phyloP scores from a whole-genome alignment of 2,329 filamentous ascomycete species.

The Aureobasidium sp. region DNA sequence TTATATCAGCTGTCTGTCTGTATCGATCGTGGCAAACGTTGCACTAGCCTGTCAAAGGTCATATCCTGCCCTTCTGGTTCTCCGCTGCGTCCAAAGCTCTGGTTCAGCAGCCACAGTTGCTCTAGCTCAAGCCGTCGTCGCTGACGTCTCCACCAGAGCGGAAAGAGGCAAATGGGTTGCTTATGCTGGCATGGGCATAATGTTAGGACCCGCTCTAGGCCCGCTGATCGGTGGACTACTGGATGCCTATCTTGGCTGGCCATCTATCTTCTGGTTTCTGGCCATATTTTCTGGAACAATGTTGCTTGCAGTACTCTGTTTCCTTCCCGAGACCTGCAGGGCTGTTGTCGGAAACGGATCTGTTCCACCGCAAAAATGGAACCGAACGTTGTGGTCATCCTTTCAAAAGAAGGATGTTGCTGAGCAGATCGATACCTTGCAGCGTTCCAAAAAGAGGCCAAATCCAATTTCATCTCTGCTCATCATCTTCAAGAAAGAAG shows the following conservation, averaged over 20 bases:
- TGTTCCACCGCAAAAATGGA: conserved; percentile 18
- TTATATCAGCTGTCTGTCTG: conserved; percentile 40
- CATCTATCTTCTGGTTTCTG: conserved; percentile 38
- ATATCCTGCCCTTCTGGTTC: conserved; percentile 31
- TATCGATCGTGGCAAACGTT: conserved; percentile 38
- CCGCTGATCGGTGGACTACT: conserved; percentile 36
- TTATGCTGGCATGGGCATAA: conserved; percentile 33
- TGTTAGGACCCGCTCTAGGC: conserved; percentile 44
- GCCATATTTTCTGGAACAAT: conserved; percentile 22
- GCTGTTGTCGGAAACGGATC: conserved; percentile 35
- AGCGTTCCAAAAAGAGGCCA: not conserved
- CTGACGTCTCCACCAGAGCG: conserved; percentile 35
- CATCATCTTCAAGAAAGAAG: conserved; percentile 4
- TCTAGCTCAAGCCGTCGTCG: conserved; percentile 34
- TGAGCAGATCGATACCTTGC: not conserved
- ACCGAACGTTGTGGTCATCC: not conserved
- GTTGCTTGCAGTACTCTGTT: conserved; percentile 22
- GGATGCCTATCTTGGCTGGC: conserved; percentile 29
- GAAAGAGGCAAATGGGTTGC: conserved; percentile 40
- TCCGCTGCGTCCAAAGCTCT: conserved; percentile 39
- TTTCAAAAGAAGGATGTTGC: not conserved
- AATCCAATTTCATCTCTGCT: not conserved
- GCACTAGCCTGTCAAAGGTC: conserved; percentile 33
- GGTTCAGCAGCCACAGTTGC: conserved; percentile 37
- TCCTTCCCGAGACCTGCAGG: conserved; percentile 35